These are phyloP conservation scores for Phytopythium aichiense DNA, from an alignment of 352 stramenopile genomes.

Conservation along the genomic window DNA sequence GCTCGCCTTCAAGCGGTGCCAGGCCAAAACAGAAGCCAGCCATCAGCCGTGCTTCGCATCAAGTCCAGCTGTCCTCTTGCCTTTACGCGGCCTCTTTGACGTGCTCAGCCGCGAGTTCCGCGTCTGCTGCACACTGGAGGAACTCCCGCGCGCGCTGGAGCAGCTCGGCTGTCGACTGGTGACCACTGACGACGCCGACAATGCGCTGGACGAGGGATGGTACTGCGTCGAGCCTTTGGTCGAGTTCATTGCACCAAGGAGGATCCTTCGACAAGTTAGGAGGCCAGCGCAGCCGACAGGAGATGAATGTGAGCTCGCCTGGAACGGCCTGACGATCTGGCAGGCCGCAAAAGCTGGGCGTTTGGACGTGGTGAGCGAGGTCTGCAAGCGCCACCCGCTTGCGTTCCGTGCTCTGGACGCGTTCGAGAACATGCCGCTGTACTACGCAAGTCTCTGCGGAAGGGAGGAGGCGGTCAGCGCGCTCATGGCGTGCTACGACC, in stretches of 20 bases:
- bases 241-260: constrained; percentile 20
- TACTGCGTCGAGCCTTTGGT: constrained; percentile 23
- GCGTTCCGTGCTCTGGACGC: constrained; percentile 24
- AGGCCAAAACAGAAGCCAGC: constrained; percentile 1
- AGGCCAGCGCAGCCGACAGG: constrained; percentile 4
- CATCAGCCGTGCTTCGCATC: not conserved
- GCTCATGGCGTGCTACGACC: constrained; percentile 21
- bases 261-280: constrained; percentile 21
- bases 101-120: constrained; percentile 25
- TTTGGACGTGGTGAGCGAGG: constrained; percentile 13
- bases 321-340: constrained; percentile 27
- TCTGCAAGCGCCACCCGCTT: constrained; percentile 14
- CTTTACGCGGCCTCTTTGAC: constrained; percentile 25
- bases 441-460: constrained; percentile 31
- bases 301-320: not conserved
- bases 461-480: constrained; percentile 20
- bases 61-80: not conserved
- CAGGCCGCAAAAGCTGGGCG: constrained; percentile 28
- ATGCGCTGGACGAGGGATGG: constrained; percentile 8
- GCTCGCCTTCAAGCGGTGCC: constrained; percentile 23
- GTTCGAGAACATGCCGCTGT: constrained; percentile 30
- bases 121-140: constrained; percentile 22
- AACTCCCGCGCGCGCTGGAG: constrained; percentile 22
- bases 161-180: constrained; percentile 25
- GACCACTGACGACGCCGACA: constrained; percentile 3